These are phyloP conservation scores for Beverwykella pulmonaria DNA, from an alignment of 495 filamentous ascomycete genomes.

Conservation along the genomic window DNA sequence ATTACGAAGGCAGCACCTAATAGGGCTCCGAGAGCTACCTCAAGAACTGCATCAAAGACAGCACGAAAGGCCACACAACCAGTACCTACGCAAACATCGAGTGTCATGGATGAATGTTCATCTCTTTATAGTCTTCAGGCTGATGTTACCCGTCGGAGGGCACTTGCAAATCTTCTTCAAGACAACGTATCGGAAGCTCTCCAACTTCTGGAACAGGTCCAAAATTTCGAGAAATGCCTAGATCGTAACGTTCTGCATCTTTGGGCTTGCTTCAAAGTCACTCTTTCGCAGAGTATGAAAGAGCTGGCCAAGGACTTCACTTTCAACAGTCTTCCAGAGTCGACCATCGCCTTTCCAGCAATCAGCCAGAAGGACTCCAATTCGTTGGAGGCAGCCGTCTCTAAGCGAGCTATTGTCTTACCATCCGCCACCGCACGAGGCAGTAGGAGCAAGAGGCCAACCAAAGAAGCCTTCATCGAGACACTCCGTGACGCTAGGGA, in stretches of 20 bases:
- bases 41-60: slow-evolving; percentile 8
- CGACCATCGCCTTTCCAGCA: slow-evolving; percentile 81
- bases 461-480: slow-evolving; percentile 56
- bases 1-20: slow-evolving; percentile 6
- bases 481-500: slow-evolving; percentile 65
- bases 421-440: slow-evolving; percentile 9
- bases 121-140: slow-evolving; percentile 17
- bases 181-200: slow-evolving; percentile 60
- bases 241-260: slow-evolving; percentile 18
- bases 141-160: slow-evolving; percentile 50
- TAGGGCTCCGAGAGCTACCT: neutral
- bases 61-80: neutral
- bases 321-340: slow-evolving; percentile 87
- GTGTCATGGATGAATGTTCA: slow-evolving; percentile 22
- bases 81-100: neutral
- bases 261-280: slow-evolving; percentile 45
- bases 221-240: slow-evolving; percentile 15
- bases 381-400: slow-evolving; percentile 10
- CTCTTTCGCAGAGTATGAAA: slow-evolving; percentile 63
- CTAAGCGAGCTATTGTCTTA: neutral
- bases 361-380: slow-evolving; percentile 45
- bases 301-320: slow-evolving; percentile 77
- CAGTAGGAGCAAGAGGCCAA: slow-evolving; percentile 39
- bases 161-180: slow-evolving; percentile 56
- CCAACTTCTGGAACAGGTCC: slow-evolving; percentile 47